Base-by-base conservation (phyloP, 805 yeast species). In the Zygoascus ofunaensis region DNA sequence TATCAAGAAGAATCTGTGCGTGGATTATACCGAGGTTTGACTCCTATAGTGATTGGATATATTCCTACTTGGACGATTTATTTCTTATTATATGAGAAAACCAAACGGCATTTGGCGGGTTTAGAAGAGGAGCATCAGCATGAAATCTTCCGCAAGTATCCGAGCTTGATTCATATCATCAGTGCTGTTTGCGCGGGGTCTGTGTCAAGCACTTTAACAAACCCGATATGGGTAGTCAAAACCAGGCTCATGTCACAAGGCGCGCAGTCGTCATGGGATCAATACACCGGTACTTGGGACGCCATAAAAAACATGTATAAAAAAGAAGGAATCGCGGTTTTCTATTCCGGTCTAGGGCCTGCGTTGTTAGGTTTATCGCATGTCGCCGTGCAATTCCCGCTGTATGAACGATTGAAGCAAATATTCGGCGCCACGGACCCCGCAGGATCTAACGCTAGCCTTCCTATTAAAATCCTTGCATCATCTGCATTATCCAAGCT, bases 1-100 rank as follows among this genome's bases (percentile, higher is more conserved):
- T 64, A 77, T 46, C 61, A 63, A 33, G 90, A 87, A 45, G 97
- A 89, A 64, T 95, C 97, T 7, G 55, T 78, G 1, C 63, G 76
- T 34, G 97, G 97, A 0, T 69, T 92, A 12, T 92, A 92, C 60
- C 69, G 95, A 49, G 98, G 98, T 3, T 65, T 92, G 20, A 82
- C 82, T 1, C 97, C 98, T n/a, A 87, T 90, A 34, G 74, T 90
- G 1, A 64, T 90, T 41, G 98, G 98, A 0, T 92, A 92, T 63
- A 79, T 92, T 55, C 98, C 98, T 14, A 87, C 97, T 0, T 92
- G 98, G 98, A 87, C 87, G 72, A 84, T 92, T 39, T 92, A 92
- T 61, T 92, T 92, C 64, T 74, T 90, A 5, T 83, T 87, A 26
- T 92, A 92, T 62, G 97, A 90, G 58, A 67, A 73, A 45, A 80